Conservation (phyloP, 306 rosid genomes). For the Bauhinia variegata region DNA sequence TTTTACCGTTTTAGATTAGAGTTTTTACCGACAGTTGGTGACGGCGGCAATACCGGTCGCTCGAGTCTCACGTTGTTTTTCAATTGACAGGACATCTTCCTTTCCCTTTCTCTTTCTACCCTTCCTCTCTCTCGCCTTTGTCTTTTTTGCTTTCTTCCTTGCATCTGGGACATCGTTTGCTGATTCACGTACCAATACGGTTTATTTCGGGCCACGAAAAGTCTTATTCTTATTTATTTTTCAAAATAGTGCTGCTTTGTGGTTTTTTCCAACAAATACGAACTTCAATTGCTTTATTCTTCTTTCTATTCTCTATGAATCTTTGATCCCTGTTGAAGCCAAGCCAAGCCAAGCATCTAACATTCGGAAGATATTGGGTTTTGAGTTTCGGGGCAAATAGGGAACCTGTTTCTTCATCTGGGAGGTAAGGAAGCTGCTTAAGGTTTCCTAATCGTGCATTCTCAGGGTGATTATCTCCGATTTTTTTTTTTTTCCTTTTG, state of each 20-base stretch:
- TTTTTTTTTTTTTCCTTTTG: not conserved
- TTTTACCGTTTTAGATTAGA: not conserved
- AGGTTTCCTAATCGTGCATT: not conserved
- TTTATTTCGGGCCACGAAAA: constrained; percentile 39
- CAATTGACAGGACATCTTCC: constrained; percentile 20
- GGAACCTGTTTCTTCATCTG: constrained; percentile 11
- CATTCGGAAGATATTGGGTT: constrained; percentile 2
- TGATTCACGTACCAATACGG: not conserved
- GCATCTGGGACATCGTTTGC: constrained; percentile 12
- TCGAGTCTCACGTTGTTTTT: constrained; percentile 13
- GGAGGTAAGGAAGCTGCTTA: constrained; percentile 30
- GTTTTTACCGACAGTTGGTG: not conserved
- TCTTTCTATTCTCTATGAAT: constrained; percentile 24
- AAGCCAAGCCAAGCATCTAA: constrained; percentile 19
- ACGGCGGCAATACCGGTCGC: constrained; percentile 3
- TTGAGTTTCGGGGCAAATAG: constrained; percentile 10
- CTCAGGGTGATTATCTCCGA: not conserved
- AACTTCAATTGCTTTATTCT: not conserved
- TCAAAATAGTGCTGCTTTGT: not conserved
- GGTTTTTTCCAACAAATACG: constrained; percentile 14
- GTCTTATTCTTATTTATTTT: constrained; percentile 25
- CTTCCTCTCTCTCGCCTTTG: not conserved
- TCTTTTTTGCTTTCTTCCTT: no score
- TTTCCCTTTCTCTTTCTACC: no score
- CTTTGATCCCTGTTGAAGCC: constrained; percentile 25